phyloP scores from a whole-genome alignment of 208 protist genomes.

The Trypanosoma scelopori region DNA sequence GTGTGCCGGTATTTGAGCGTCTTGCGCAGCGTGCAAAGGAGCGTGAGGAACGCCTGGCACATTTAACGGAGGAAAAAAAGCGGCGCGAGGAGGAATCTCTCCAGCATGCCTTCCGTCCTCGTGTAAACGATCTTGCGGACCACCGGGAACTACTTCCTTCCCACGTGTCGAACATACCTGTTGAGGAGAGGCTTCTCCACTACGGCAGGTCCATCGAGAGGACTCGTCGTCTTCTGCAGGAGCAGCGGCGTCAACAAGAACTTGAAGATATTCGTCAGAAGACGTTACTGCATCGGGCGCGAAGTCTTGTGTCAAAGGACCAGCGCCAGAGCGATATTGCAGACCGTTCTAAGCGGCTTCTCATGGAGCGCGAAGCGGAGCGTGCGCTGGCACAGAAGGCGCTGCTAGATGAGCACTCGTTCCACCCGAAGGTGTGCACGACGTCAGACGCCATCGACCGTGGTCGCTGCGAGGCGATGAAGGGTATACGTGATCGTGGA shows the following conservation, averaged over 20 bases:
- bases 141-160: slow-evolving; percentile 14
- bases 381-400: slow-evolving; percentile 30
- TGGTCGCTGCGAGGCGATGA: not conserved
- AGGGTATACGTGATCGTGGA: slow-evolving; percentile 31
- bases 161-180: slow-evolving; percentile 36
- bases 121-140: slow-evolving; percentile 39
- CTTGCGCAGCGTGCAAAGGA: slow-evolving; percentile 46
- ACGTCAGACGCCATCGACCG: slow-evolving; percentile 64
- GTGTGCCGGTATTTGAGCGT: slow-evolving; percentile 55
- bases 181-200: slow-evolving; percentile 75
- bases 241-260: slow-evolving; percentile 37
- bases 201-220: slow-evolving; percentile 60
- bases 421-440: slow-evolving; percentile 60
- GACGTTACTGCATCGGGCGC: not conserved
- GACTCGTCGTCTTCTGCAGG: slow-evolving; percentile 32
- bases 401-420: slow-evolving; percentile 33
- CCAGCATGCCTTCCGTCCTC: slow-evolving; percentile 49
- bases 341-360: slow-evolving; percentile 38
- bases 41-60: slow-evolving; percentile 25
- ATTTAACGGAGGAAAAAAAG: slow-evolving; percentile 29
- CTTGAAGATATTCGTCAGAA: slow-evolving; percentile 33
- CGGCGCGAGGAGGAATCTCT: slow-evolving; percentile 40
- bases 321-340: slow-evolving; percentile 18
- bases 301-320: slow-evolving; percentile 3
- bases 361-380: slow-evolving; percentile 40